These are phyloP conservation scores for Lasiosphaeria ovina DNA, from an alignment of 495 filamentous ascomycete genomes.

Conservation along the genomic window DNA sequence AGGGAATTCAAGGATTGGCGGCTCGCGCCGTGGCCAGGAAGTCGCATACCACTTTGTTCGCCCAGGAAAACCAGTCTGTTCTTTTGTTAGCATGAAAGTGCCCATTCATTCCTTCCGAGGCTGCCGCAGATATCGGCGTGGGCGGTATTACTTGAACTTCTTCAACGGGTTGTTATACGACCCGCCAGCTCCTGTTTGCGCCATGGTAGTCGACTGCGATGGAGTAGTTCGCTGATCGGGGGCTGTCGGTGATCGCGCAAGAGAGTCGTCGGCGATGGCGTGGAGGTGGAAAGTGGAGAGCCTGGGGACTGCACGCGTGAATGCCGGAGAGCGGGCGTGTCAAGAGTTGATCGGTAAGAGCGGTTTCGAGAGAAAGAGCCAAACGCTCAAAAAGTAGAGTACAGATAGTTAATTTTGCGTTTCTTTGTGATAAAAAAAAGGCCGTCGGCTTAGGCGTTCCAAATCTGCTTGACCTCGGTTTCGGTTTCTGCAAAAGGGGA, in stretches of 20 bases:
- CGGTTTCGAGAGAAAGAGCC: too few relatives aligned
- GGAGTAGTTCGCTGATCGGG: constrained; percentile 2
- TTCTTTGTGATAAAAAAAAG: constrained; percentile 7
- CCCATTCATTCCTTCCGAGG: neutral
- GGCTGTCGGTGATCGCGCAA: constrained; percentile 1
- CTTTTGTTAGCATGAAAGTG: constrained; percentile 18
- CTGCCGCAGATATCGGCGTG: neutral
- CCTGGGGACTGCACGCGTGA: too few relatives aligned
- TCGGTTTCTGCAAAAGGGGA: constrained; percentile 11
- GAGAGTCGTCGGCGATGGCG: neutral
- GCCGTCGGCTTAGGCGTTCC: neutral
- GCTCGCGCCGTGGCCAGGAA: constrained; percentile 14
- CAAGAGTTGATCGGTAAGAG: too few relatives aligned
- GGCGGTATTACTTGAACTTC: constrained; percentile 85
- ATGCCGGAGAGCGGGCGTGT: too few relatives aligned
- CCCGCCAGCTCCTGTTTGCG: constrained; percentile 61
- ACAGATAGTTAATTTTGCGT: neutral
- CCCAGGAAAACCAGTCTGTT: constrained; percentile 89
- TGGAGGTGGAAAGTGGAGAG: neutral
- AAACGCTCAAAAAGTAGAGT: neutral
- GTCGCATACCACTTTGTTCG: constrained; percentile 87
- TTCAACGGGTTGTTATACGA: constrained; percentile 98
- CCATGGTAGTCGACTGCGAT: constrained; percentile 33
- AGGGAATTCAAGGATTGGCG: neutral
- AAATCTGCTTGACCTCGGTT: constrained; percentile 5